Conservation (phyloP, 805 yeast species). For the Candida khao-thaluensis region DNA sequence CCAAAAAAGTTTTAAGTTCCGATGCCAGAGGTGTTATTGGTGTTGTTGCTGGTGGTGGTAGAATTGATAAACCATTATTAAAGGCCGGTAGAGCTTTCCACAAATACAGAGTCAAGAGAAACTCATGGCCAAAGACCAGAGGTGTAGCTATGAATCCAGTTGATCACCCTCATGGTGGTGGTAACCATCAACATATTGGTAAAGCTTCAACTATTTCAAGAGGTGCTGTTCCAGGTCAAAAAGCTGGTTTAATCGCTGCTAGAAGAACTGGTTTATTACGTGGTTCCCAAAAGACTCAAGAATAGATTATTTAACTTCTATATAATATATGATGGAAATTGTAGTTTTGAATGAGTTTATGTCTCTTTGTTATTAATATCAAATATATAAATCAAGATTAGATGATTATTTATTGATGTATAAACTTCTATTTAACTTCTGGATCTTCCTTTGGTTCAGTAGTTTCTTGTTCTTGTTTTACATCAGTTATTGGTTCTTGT, state of each 20-base stretch:
- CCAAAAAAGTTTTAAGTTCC: slow-evolving; percentile 93
- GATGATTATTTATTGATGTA: neutral
- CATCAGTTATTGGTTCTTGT: too few relatives aligned
- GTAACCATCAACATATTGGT: slow-evolving; percentile 51
- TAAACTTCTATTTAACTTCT: too few relatives aligned
- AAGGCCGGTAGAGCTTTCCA: slow-evolving; percentile 99
- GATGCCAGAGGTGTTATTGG: slow-evolving; percentile 99
- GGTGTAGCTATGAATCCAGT: slow-evolving; percentile 99
- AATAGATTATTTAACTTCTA: slow-evolving; percentile 28
- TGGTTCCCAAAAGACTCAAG: slow-evolving; percentile 91
- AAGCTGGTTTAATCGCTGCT: slow-evolving; percentile 99
- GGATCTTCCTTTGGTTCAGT: too few relatives aligned
- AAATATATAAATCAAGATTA: slow-evolving; percentile 13
- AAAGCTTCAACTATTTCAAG: slow-evolving; percentile 57
- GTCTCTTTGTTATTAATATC: slow-evolving; percentile 11
- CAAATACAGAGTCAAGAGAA: slow-evolving; percentile 99
- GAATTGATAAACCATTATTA: slow-evolving; percentile 98
- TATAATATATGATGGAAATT: slow-evolving; percentile 10
- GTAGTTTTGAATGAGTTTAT: slow-evolving; percentile 11
- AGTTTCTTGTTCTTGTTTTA: too few relatives aligned
- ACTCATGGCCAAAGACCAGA: slow-evolving; percentile 99
- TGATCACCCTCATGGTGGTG: slow-evolving; percentile 99
- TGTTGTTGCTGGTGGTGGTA: slow-evolving; percentile 99
- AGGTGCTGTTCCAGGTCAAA: slow-evolving; percentile 99
- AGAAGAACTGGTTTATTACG: slow-evolving; percentile 99